Evolutionary conservation across 345 rosid genomes (phyloP), one percentile per base, ranked within the genome.

Genomic region (Citrus mangshanensis): DNA sequence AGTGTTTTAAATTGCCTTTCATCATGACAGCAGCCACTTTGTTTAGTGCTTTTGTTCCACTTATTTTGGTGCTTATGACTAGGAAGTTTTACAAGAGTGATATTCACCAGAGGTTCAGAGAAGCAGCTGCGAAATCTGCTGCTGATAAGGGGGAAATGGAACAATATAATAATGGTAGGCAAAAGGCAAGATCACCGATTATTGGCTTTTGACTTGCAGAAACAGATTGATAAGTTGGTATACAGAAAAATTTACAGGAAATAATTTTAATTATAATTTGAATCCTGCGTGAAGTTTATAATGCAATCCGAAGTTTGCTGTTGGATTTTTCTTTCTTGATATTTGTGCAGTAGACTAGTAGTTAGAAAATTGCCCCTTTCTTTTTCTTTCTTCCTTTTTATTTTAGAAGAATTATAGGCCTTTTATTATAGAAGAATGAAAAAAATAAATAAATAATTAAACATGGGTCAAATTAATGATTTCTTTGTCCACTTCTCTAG

Each of bases 31-130:
- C 81, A 0, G 91, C 65, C 1, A 89, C 92, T 1, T 28, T 92
- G 54, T 84, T 90, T 8, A 92, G 93, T 13, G 64, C 81, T 2
- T n/a, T 88, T 25, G 84, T 88, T 5, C 87, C 94, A 4, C 60
- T 90, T 2, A 18, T 92, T 78, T 76, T 92, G 81, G 96, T 84
- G 35, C 2, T 75, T 9, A 86, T 94, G 84, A 90, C 96, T 3
- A 84, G 85, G 69, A 85, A 88, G 21, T 90, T 89, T 83, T 88
- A 90, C 27, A 81, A 79, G 85, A 79, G 91, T 72, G 96, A 92
- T 65, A 86, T 92, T 13, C 89, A 92, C 72, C 85, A 85, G 80
- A 92, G 82, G 79, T 89, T 87, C 66, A 73, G 91, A 70, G 89
- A 90, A 69, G 86, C 79, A 66, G 87, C 79, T 24, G 89, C 81